phyloP scores from a whole-genome alignment of 805 yeast species.

The Hanseniaspora lindneri region DNA sequence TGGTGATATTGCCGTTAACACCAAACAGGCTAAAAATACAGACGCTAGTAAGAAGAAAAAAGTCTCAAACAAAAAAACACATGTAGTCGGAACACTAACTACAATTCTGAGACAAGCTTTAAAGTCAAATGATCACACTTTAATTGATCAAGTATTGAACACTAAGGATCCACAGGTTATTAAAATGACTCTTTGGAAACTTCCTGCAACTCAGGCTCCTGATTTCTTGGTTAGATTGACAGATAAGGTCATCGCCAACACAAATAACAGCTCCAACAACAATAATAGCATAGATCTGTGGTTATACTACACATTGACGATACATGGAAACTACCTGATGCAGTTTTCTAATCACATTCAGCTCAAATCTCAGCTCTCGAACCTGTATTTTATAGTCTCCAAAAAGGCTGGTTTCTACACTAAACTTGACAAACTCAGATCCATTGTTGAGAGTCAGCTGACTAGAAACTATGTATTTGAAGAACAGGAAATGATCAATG shows the following conservation, averaged over 20 bases:
- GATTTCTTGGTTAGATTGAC: conserved; percentile 48
- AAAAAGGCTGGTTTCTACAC: conserved; percentile 59
- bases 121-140: conserved; percentile 70
- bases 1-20: conserved; percentile 1
- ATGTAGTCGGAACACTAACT: conserved; percentile 66
- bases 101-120: conserved; percentile 81
- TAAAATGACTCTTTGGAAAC: conserved; percentile 42
- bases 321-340: conserved; percentile 61
- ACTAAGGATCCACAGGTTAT: conserved; percentile 41
- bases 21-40: conserved; percentile 14
- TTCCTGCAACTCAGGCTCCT: conserved; percentile 43
- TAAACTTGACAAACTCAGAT: conserved; percentile 66
- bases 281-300: conserved; percentile 38
- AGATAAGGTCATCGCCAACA: conserved; percentile 38
- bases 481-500: conserved; percentile 40
- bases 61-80: conserved; percentile 35
- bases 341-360: conserved; percentile 30
- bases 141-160: conserved; percentile 70
- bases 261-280: conserved; percentile 2
- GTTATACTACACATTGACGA: conserved; percentile 77
- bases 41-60: conserved; percentile 23
- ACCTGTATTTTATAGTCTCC: conserved; percentile 52
- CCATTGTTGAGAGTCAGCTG: conserved; percentile 62
- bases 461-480: conserved; percentile 42
- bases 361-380: conserved; percentile 46